These are phyloP conservation scores for Deuterostichococcus epilithicus DNA, from an alignment of 139 green algal species.

Conservation along the genomic window DNA sequence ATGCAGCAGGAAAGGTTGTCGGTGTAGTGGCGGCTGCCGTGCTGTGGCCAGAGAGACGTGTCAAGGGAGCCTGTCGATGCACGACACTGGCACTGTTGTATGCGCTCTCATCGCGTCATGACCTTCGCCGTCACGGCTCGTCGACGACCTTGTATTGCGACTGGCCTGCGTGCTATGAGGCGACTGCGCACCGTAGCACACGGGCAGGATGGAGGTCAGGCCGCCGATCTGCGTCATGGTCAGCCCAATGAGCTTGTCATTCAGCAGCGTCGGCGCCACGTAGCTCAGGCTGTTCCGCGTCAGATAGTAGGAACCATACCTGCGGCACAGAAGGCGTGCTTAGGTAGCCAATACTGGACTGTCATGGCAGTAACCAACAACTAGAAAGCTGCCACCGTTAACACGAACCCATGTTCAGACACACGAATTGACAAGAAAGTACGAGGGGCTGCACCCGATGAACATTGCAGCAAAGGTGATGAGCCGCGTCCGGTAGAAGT, in stretches of 20 bases:
- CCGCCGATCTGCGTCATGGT: slow-evolving; percentile 86
- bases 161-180: neutral
- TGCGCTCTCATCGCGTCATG: no score
- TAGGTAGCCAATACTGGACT: neutral
- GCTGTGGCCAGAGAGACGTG: no score
- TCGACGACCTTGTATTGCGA: neutral
- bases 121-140: no score
- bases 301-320: slow-evolving; percentile 89
- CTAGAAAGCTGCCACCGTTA: neutral
- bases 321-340: neutral
- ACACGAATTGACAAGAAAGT: slow-evolving; percentile 14
- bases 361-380: neutral
- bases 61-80: no score
- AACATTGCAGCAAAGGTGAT: slow-evolving; percentile 79
- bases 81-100: no score
- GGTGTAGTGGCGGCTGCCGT: no score
- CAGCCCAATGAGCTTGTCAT: slow-evolving; percentile 70
- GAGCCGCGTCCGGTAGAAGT: slow-evolving; percentile 61
- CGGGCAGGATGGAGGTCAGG: slow-evolving; percentile 92
- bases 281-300: slow-evolving; percentile 92
- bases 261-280: slow-evolving; percentile 88
- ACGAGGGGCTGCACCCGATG: slow-evolving; percentile 78
- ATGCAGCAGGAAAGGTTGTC: no score
- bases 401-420: neutral
- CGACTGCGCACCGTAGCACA: slow-evolving; percentile 64